Base-by-base conservation (phyloP, 805 yeast species). In the Ogataea angusta region DNA sequence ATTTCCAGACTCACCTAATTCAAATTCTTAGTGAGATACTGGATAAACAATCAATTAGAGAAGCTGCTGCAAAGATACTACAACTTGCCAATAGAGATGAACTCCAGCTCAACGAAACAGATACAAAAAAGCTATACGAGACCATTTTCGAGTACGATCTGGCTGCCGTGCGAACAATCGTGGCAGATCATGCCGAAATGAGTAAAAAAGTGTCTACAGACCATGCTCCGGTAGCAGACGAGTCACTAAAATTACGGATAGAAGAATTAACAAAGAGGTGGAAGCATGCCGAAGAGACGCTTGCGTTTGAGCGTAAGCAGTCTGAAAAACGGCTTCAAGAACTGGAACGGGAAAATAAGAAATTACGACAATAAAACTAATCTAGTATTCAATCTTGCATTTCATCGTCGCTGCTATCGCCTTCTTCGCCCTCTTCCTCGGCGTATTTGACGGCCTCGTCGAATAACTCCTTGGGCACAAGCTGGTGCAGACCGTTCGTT, bases 371-470 rank as follows among this genome's bases (percentile, higher is more conserved):
- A 32, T 38, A 38, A 30, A 32, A 16, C 25, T 30, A 14, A 27
- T 32, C 37, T 32, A 32, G 29, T 26, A 38, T 14, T 41, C 40
- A 56, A 17, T 56, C 64, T 23, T 57, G 63, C 72, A 68, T 68
- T 34, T 54, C 62, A 37, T 52, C 59, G 32, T 52, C 50, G 32
- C 52, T 54, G 37, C 53, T 65, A 35, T 67, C 75, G 46, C 72
- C 80, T 36, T 78, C 84, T 10, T 81, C 85, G 12, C 81, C 82
- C 45, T 85, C 95, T 40, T 80, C 85, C 64, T 85, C 82, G 4
- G 98, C 98, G 48, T 72, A 78, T 57, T 79, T 77, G 54, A 80
- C 78, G 13, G 98, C 99, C 63, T 86, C 96, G 36, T 78, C 78
- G 40, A 89, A 70, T 49, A 91, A 64, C 13, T 79, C 91, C 30